Base-by-base conservation (phyloP, 805 yeast species). In the Lipomyces spencermartinsiae region DNA sequence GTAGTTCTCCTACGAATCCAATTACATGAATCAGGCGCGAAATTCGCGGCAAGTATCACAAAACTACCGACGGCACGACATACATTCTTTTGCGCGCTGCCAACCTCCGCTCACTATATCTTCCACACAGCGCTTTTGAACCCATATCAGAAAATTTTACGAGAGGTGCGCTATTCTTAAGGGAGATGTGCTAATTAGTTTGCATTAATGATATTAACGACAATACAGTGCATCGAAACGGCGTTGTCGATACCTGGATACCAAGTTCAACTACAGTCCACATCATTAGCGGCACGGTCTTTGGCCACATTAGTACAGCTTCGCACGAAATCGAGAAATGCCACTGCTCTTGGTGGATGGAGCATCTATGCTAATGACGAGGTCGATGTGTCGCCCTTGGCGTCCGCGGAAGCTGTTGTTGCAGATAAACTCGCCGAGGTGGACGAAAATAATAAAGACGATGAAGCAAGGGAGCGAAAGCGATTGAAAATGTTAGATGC, bases 341-440 rank as follows among this genome's bases (percentile, higher is more conserved):
- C 73, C 53, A 65, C 66, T 8, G 71, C 73, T 9, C 58, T 46
- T 4, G 73, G 73, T 19, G 74, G 74, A 9, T 72, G 74, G 74
- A 60, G 56, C 19, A 58, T 61, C 8, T 72, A 71, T 59, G 74
- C 74, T 8, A 65, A 69, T 6, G 67, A 67, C 62, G 57, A 35
- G 34, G 71, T 68, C 4, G 74, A 72, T 29, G 62, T 43, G 34
- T 66, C 73, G 9, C 73, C 73, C 6, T 56, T 72, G 12, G 64
- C 63, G 19, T 54, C 71, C 1, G 65, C 65, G 9, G 71, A 67
- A 22, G 53, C 43, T 19, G 49, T 62, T 3, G 55, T 65, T 14
- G 59, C 43, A 16, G 58, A 39, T 14, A 31, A 16, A 12, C 31
- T 64, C 5, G 59, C 19, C 7, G 37, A 16, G 43, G 34, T 16